Evolutionary conservation across 495 filamentous ascomycete genomes (phyloP), one percentile per base, ranked within the genome.

Genomic region (Rhypophila decipiens): DNA sequence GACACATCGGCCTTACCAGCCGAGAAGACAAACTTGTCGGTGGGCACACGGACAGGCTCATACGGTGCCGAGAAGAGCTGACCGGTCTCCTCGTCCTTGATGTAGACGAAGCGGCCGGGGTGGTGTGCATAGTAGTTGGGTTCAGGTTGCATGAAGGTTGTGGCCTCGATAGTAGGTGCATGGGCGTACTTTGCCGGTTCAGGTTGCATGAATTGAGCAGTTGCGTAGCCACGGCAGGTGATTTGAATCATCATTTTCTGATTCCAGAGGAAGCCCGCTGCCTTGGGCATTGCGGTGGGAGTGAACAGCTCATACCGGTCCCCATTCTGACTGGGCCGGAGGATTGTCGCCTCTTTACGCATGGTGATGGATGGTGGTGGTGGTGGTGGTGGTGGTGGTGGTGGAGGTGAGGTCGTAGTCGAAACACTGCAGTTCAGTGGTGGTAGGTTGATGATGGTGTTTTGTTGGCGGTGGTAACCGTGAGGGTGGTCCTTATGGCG

Each of bases 91-190:
- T 76, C 72, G 46, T 79, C 76, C 56, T 79, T 79, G 67, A 79
- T 51, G 53, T 79, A 79, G 54, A 79, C 76, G 51, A 79, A 79
- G 13, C 76, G 76, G 41, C 76, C 74, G 8, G 76, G 76, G 50
- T 79, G 75, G 57, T 79, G 74, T 11, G 76, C 67, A 41, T 78
- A 79, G 65, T 79, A 79, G 64, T 72, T 75, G 47, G 70, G 73
- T 65, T 79, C 76, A 4, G 76, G 76, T 52, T 79, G 76, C 74
- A 79, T 79, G 66, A 79, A 79, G 35, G 76, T 78, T 60, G 71
- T 73, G 51, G 69, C 72, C 58, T 79, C 76, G 43, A 79, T 64
- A 43, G 75, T 78, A 4, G 76, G 76, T 2, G 76, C 70, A 44
- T 79, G 67, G 17, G 72, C 65, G 56, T 79, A 79, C 60, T 79